Percentiles rank a stretch among this genome's conserved stretches.
Conservation (phyloP, 345 rosid genomes). For the Eucalyptus coolabah region DNA sequence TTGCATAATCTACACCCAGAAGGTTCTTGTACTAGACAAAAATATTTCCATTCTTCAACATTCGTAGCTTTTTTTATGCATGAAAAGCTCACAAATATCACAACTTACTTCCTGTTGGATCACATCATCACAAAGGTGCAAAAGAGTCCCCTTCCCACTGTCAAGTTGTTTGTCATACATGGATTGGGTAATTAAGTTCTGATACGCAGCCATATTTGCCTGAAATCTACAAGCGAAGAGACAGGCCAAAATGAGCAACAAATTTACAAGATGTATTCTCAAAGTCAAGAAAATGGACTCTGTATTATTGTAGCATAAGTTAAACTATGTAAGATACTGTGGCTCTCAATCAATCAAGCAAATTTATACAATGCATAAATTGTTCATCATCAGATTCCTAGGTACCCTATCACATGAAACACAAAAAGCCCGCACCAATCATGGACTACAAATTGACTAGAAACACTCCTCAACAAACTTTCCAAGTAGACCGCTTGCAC, state of each 20-base stretch:
- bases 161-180: conserved; percentile 97
- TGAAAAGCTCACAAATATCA: background rate
- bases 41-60: background rate
- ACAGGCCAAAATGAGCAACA: background rate
- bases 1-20: background rate
- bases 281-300: background rate
- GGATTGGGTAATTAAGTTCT: conserved; percentile 85
- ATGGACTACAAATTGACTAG: background rate
- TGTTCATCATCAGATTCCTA: background rate
- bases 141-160: conserved; percentile 93
- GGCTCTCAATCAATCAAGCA: background rate
- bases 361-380: background rate
- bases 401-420: background rate
- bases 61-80: background rate
- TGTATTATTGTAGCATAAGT: background rate
- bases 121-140: conserved; percentile 94
- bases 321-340: background rate
- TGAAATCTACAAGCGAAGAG: conserved; percentile 51
- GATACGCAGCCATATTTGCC: conserved; percentile 74
- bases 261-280: background rate
- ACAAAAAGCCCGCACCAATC: background rate
- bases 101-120: conserved; percentile 93
- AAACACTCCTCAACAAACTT: background rate
- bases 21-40: background rate
- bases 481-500: background rate